Conservation (phyloP, 2,329 filamentous ascomycete species). For the Pleomassaria siparia region DNA sequence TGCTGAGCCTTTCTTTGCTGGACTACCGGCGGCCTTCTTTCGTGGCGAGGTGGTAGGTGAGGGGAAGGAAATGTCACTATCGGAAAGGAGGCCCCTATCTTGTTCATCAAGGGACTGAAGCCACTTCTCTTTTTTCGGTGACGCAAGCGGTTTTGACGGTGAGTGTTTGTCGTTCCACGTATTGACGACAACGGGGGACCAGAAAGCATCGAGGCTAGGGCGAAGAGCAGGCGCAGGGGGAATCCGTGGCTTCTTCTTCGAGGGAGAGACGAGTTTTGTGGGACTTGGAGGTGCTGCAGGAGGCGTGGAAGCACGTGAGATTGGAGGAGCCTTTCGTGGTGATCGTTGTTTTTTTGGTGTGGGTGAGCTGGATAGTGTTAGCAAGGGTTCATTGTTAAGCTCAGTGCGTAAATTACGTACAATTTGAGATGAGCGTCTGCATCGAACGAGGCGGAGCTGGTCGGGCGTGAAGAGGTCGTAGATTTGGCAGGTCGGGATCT, state of each 20-base stretch:
- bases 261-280: conserved; percentile 40
- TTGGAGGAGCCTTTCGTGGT: conserved; percentile 35
- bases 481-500: conserved; percentile 22
- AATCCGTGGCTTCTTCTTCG: conserved; percentile 36
- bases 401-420: conserved; percentile 15
- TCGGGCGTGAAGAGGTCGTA: conserved; percentile 29
- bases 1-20: conserved; percentile 10
- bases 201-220: conserved; percentile 43
- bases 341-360: conserved; percentile 37
- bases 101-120: conserved; percentile 30
- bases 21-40: conserved; percentile 21
- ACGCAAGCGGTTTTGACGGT: conserved; percentile 36
- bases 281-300: conserved; percentile 29
- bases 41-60: conserved; percentile 25
- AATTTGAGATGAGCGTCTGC: conserved; percentile 33
- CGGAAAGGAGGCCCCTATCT: conserved; percentile 23
- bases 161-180: conserved; percentile 41
- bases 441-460: conserved; percentile 31
- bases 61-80: conserved; percentile 22
- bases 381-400: not conserved
- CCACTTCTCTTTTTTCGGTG: conserved; percentile 39
- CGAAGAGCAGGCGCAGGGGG: conserved; percentile 31
- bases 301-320: conserved; percentile 35
- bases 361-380: conserved; percentile 24
- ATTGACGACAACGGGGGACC: conserved; percentile 40